These are phyloP conservation scores for Talaromyces ruber DNA, from an alignment of 495 filamentous ascomycete genomes.

Conservation along the genomic window DNA sequence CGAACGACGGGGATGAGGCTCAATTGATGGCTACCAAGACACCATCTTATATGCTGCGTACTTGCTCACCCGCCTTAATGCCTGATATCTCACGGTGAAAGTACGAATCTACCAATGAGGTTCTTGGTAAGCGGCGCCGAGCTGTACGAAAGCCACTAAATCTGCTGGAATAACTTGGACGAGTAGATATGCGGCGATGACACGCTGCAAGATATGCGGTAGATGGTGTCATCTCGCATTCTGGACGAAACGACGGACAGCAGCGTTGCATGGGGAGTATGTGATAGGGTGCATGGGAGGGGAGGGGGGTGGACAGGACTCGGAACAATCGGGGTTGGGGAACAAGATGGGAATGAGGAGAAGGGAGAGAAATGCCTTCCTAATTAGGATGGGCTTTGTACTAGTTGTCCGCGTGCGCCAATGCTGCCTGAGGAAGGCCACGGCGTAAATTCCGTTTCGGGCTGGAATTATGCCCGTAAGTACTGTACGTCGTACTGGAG, in stretches of 20 bases:
- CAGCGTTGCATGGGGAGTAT: not conserved
- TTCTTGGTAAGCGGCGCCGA: not conserved
- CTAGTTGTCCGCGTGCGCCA: not conserved
- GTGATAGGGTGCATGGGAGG: not conserved
- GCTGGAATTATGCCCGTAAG: not conserved
- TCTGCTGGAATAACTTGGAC: not conserved
- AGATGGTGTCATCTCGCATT: not conserved
- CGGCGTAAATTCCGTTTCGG: not conserved
- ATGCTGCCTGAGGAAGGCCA: not conserved
- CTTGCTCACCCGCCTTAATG: not conserved
- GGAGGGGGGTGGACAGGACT: conserved; percentile 4
- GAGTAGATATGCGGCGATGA: not conserved
- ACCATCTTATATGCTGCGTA: not conserved
- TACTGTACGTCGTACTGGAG: not conserved
- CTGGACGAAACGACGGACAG: not conserved
- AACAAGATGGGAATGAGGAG: not conserved
- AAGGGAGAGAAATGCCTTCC: not conserved
- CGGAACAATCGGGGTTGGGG: not conserved
- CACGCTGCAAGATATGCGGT: not conserved
- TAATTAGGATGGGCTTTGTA: not conserved
- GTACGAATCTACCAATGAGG: not conserved
- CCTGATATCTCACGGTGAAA: not conserved
- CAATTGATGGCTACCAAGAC: not conserved
- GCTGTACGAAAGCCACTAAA: not conserved
- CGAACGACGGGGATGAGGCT: not conserved